Evolutionary conservation across 495 filamentous ascomycete species (phyloP), one percentile per base, ranked within the genome.

Genomic region (Filosporella fistucella): DNA sequence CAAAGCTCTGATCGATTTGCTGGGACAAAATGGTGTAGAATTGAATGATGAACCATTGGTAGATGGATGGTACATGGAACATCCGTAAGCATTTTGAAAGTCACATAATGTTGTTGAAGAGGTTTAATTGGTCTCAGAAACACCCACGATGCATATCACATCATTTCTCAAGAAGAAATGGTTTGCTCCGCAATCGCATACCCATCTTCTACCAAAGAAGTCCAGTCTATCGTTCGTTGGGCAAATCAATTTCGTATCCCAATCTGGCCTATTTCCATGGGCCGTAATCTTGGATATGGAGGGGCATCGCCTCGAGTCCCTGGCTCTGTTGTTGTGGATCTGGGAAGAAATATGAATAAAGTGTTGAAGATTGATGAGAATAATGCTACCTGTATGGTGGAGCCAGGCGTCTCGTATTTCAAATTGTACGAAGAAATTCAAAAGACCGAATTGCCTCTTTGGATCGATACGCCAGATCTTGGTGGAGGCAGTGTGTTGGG

Each of bases 401-500:
- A 75, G 55, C 77, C 77, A 0, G 77, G 76, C 6, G 78, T 82
- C 3, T 70, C 72, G 0, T 82, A 74, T 40, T 72, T 67, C 22
- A 71, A 72, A 17, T 33, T 47, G 8, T 47, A 47, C n/a, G 46
- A 49, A 16, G 68, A 76, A 49, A 69, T 77, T 42, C 65, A 69
- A 26, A 64, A 62, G 24, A 47, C 69, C 5, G 68, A 66, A n/a
- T 66, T 71, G 41, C 73, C 71, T 38, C 61, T 80, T 4, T 79
- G 75, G 75, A 68, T 71, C 3, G 74, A 72, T 52, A 69, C 66
- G 3, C 75, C 78, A 4, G 72, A 71, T 42, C 57, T 82, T n/a
- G 77, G 76, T 33, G 75, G 78, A 58, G 78, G 77, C 3, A 76
- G 72, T 13, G 71, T 80, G 1, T 37, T 80, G 16, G 77, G 78